Evolutionary conservation across 495 filamentous ascomycete species (phyloP), one percentile per base, ranked within the genome.

Genomic region (Penicillium psychrofluorescens): DNA sequence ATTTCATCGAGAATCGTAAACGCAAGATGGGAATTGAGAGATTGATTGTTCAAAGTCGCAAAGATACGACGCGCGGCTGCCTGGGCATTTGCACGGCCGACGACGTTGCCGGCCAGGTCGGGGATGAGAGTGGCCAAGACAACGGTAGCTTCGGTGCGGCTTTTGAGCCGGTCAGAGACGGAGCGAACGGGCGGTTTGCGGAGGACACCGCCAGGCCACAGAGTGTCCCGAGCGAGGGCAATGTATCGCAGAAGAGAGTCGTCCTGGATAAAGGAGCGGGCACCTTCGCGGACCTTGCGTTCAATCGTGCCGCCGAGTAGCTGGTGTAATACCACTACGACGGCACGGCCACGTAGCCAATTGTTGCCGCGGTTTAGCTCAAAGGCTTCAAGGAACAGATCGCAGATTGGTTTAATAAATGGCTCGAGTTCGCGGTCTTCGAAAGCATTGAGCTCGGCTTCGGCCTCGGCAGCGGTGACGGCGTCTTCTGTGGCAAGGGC

Each of bases 331-430:
- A 85, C 80, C 8, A 85, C 88, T 27, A 99, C 91, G 1, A 97
- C 94, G 11, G 94, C 92, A 12, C 94, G 81, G 8, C 92, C 94
- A 12, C 94, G 85, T 6, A 99, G 78, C 91, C 56, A 94, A 59
- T 94, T 97, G 62, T 90, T 95, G 12, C 89, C 90, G 28, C 83
- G 80, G 57, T 95, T 95, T 22, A 97, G 77, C 58, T 95, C 90
- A 61, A 99, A 99, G 9, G 88, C 76, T 67, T 97, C 94, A 33
- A 97, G 80, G 62, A 99, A 99, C 41, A 97, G 78, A 62, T 99
- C 92, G 63, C 90, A 96, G 49, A 99, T 95, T 7, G 94, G 94
- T 56, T 95, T 97, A 50, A 99, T 90, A 62, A 99, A 96, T 7
- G 94, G 94, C 56, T 95, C 88, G 0, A 88, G 71, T 52, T 95